Conservation (phyloP, 73 alveolate genomes). For the Blepharisma stoltei region DNA sequence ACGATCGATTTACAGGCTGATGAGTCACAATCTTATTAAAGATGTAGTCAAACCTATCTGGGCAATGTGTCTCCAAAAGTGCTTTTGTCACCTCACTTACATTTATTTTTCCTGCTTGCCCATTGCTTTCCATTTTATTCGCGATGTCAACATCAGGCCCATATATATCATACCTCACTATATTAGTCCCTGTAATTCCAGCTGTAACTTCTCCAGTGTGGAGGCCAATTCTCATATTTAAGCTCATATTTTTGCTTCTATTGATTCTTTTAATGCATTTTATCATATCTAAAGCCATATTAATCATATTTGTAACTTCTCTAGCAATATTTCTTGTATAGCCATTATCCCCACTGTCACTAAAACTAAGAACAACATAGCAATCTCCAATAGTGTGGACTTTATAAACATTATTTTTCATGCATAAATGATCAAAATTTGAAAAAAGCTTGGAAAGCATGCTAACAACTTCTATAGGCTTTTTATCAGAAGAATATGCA, state of each 20-base stretch:
- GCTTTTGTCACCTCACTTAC: slow-evolving; percentile 42
- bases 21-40: slow-evolving; percentile 9
- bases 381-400: slow-evolving; percentile 98
- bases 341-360: slow-evolving; percentile 75
- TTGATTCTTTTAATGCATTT: slow-evolving; percentile 85
- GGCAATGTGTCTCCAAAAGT: slow-evolving; percentile 34
- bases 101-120: slow-evolving; percentile 45
- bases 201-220: slow-evolving; percentile 75
- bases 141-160: slow-evolving; percentile 61
- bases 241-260: slow-evolving; percentile 66
- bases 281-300: slow-evolving; percentile 94
- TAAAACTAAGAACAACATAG: slow-evolving; percentile 94
- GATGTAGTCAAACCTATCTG: slow-evolving; percentile 37
- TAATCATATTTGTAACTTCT: slow-evolving; percentile 90
- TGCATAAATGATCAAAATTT: slow-evolving; percentile 90
- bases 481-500: slow-evolving; percentile 65
- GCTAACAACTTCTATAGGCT: slow-evolving; percentile 91
- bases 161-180: slow-evolving; percentile 57
- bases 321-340: slow-evolving; percentile 78
- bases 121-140: slow-evolving; percentile 60
- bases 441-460: slow-evolving; percentile 88
- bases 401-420: slow-evolving; percentile 84
- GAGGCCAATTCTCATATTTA: slow-evolving; percentile 91
- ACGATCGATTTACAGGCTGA: slow-evolving; percentile 11
- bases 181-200: slow-evolving; percentile 56